Evolutionary conservation across 225 moss, liverwort and hornwort genomes (phyloP).

Genomic region (Bryoerythrophyllum caledonicum): DNA sequence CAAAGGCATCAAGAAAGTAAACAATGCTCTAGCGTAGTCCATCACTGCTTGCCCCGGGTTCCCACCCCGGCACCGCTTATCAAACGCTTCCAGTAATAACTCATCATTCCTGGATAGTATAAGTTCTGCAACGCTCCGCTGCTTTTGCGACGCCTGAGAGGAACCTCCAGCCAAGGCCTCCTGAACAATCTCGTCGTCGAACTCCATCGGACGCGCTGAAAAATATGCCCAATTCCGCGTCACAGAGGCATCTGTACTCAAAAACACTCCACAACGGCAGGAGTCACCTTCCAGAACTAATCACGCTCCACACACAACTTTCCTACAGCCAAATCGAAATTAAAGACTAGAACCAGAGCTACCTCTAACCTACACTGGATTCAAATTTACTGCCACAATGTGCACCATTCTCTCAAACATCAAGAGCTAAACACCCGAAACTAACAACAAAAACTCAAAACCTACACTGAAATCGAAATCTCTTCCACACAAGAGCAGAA

Average conservation of each 20-base stretch:
- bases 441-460: constrained; percentile 3
- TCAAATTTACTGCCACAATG: background rate
- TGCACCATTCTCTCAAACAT: background rate
- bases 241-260: background rate
- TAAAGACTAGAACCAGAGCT: too few species aligned
- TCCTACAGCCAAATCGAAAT: background rate
- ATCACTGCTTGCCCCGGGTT: constrained; percentile 67
- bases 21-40: constrained; percentile 73
- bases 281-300: constrained; percentile 8
- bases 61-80: constrained; percentile 54
- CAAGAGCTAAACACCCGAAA: constrained; percentile 4
- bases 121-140: constrained; percentile 43
- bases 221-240: background rate
- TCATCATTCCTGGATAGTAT: constrained; percentile 59
- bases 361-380: background rate
- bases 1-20: constrained; percentile 57
- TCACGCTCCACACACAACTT: background rate
- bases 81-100: constrained; percentile 48
- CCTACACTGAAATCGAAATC: background rate
- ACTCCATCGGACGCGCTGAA: constrained; percentile 39
- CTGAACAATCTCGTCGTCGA: constrained; percentile 63
- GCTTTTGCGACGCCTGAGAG: constrained; percentile 47
- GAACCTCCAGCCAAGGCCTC: constrained; percentile 43
- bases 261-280: background rate
- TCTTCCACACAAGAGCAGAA: background rate